Evolutionary conservation across 352 stramenopile species (phyloP).

Genomic region (Pythium brachiatum): DNA sequence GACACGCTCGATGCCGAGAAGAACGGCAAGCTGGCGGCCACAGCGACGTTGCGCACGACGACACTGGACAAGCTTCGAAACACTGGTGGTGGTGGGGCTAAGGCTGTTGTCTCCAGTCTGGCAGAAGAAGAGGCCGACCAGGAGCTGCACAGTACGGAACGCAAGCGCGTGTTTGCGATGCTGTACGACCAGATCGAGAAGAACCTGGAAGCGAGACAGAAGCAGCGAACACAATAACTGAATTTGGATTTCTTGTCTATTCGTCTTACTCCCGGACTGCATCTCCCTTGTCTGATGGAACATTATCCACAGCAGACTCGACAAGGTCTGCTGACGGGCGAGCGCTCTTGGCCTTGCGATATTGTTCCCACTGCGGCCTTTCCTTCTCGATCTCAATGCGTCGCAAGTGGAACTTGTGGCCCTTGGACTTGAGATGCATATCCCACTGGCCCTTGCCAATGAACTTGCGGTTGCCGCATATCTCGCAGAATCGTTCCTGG

Average conservation of each 20-base stretch:
- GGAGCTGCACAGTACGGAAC: slow-evolving; percentile 37
- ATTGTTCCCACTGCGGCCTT: slow-evolving; percentile 15
- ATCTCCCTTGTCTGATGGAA: too few species aligned
- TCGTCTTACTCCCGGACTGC: neutral
- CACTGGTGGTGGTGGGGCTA: neutral
- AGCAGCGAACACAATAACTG: slow-evolving; percentile 37
- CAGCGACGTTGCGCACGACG: slow-evolving; percentile 33
- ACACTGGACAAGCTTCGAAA: slow-evolving; percentile 23
- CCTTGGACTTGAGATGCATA: slow-evolving; percentile 74
- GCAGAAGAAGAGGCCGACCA: slow-evolving; percentile 25
- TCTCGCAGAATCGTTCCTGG: slow-evolving; percentile 49
- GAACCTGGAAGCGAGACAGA: slow-evolving; percentile 41
- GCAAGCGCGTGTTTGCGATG: slow-evolving; percentile 59
- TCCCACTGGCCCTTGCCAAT: slow-evolving; percentile 67
- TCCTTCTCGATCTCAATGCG: slow-evolving; percentile 55
- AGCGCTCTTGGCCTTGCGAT: slow-evolving; percentile 19
- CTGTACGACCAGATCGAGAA: slow-evolving; percentile 58
- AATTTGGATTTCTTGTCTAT: neutral
- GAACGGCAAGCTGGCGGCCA: slow-evolving; percentile 54
- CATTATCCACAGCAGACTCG: too few species aligned
- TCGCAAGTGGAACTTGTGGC: slow-evolving; percentile 80
- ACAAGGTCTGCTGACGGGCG: slow-evolving; percentile 2
- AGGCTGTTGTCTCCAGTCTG: neutral
- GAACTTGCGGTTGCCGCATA: slow-evolving; percentile 67
- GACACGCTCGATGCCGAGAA: slow-evolving; percentile 78